A percentile compares a stretch with the other conserved stretches of the same genome.
These are phyloP conservation scores for Vaccinium darrowii DNA, from an alignment of 148 eudicot species.

Conservation along the genomic window DNA sequence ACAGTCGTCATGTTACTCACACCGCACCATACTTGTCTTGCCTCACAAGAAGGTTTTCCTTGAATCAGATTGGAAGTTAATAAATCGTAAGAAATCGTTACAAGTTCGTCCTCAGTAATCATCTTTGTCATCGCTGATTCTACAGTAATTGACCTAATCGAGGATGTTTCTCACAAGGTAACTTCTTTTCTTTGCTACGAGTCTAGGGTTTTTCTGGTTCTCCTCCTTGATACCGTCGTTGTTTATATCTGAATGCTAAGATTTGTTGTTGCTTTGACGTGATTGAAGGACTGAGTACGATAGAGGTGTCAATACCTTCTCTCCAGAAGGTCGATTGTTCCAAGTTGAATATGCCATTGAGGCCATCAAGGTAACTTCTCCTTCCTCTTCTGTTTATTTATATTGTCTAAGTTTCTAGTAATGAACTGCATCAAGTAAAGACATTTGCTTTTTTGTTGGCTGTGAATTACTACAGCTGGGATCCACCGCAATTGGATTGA, in stretches of 20 bases:
- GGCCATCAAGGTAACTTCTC: conserved; percentile 73
- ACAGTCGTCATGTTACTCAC: too few species aligned
- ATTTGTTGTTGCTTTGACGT: background rate
- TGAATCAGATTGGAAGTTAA: conserved; percentile 1
- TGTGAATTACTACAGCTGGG: conserved; percentile 57
- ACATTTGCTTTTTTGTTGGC: background rate
- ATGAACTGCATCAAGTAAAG: background rate
- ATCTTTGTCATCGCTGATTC: background rate
- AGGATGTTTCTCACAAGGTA: conserved; percentile 48
- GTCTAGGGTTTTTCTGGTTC: conserved; percentile 10
- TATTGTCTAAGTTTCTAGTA: background rate
- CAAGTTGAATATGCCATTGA: conserved; percentile 66
- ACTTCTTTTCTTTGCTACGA: background rate
- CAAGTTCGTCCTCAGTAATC: background rate
- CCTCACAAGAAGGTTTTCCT: conserved; percentile 9
- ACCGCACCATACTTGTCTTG: conserved; percentile 1
- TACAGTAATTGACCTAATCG: conserved; percentile 2
- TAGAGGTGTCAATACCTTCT: conserved; percentile 60
- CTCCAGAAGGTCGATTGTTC: conserved; percentile 61
- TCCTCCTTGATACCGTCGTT: background rate
- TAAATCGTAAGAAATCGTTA: background rate
- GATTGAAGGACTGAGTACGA: conserved; percentile 53
- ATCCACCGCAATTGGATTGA: conserved; percentile 92
- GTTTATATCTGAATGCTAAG: background rate
- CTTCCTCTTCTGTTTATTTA: background rate